Conservation (phyloP, 306 rosid genomes). For the Casuarina equisetifolia region DNA sequence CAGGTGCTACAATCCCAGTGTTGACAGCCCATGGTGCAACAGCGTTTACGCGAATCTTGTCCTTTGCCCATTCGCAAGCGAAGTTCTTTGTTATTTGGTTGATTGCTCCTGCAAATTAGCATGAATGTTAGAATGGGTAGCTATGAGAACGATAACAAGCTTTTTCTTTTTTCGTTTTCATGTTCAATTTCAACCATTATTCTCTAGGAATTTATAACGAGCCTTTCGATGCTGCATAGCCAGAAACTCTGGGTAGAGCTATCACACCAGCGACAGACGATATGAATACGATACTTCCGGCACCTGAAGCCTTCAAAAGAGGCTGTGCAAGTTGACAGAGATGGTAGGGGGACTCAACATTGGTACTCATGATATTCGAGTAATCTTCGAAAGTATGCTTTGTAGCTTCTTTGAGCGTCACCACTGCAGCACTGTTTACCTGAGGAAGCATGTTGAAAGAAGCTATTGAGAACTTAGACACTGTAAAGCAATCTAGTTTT, state of each 20-base stretch:
- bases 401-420: constrained; percentile 8
- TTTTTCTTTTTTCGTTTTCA: background rate
- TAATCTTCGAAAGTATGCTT: constrained; percentile 29
- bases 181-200: too few relatives aligned
- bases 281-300: constrained; percentile 45
- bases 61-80: constrained; percentile 75
- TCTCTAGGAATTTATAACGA: too few relatives aligned
- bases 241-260: constrained; percentile 40
- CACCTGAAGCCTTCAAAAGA: constrained; percentile 45
- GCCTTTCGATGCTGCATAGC: constrained; percentile 38
- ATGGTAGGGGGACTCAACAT: constrained; percentile 42
- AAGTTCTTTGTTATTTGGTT: constrained; percentile 59
- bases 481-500: too few relatives aligned
- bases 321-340: constrained; percentile 46
- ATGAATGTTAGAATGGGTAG: too few relatives aligned
- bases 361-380: constrained; percentile 29
- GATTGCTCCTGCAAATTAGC: constrained; percentile 47
- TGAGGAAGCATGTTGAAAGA: background rate
- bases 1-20: background rate
- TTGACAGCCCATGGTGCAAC: constrained; percentile 54
- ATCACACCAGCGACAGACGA: constrained; percentile 46
- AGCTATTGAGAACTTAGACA: too few relatives aligned
- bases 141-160: background rate
- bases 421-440: constrained; percentile 38
- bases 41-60: constrained; percentile 48